Percentiles rank a stretch among this genome's conserved stretches.
phyloP scores from a whole-genome alignment of 2,329 filamentous ascomycete genomes.

The Xylariales sp. region DNA sequence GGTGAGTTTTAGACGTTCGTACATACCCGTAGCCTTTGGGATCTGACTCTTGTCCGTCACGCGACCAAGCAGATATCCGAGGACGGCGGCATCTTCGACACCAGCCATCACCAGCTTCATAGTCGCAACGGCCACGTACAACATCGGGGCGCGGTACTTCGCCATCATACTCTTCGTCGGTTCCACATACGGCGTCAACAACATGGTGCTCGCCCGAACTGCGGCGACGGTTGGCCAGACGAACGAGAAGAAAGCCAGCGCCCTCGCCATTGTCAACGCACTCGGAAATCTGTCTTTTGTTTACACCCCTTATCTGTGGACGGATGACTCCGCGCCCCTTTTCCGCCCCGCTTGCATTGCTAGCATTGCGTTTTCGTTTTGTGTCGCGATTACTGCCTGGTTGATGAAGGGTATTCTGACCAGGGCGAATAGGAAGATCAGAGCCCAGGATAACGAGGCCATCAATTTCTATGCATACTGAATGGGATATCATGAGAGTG shows the following conservation, averaged over 20 bases:
- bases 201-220: constrained; percentile 59
- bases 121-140: constrained; percentile 42
- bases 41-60: too few species aligned
- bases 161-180: constrained; percentile 55
- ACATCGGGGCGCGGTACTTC: constrained; percentile 47
- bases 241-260: constrained; percentile 59
- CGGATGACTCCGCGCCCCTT: constrained; percentile 22
- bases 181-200: constrained; percentile 55
- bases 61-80: too few species aligned
- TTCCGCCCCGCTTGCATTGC: constrained; percentile 47
- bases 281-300: constrained; percentile 53
- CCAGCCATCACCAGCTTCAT: constrained; percentile 52
- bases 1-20: too few species aligned
- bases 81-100: too few species aligned
- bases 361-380: constrained; percentile 39
- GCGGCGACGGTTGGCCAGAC: constrained; percentile 56
- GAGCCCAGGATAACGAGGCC: constrained; percentile 28
- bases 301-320: constrained; percentile 53
- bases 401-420: constrained; percentile 29
- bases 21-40: too few species aligned
- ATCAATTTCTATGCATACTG: constrained; percentile 38
- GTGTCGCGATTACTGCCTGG: constrained; percentile 35
- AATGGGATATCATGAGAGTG: neutral
- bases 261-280: constrained; percentile 53
- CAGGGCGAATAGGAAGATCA: constrained; percentile 36